Evolutionary conservation across 441 rosid species (phyloP), one percentile per base, ranked within the genome.

Genomic region (Raphanus hybrid): DNA sequence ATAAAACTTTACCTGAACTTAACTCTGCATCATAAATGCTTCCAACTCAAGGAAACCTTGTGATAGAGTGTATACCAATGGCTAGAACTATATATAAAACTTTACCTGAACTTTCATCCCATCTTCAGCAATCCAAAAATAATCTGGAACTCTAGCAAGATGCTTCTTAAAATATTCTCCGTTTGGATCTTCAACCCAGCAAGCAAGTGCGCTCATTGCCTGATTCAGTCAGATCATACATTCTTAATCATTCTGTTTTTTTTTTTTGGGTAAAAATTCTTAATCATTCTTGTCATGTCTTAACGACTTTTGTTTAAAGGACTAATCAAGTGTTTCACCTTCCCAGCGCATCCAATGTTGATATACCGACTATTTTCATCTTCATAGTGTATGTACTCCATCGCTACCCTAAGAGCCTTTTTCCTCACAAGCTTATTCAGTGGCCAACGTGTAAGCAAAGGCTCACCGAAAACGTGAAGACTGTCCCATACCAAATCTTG

Each of bases 131-230:
- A 76, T 14, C 80, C 80, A 76, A 5, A 76, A 1, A 43, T 63
- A 76, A 64, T 76, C 80, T 0, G 71, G 67, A 0, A 71, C 3
- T n/a, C 80, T 71, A 34, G 80, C 80, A 0, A 77, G 75, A 78
- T 87, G 90, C 52, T 78, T 82, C 82, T 87, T 85, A 65, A 85
- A 84, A 34, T 55, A 63, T 50, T 84, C 82, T 2, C 89, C 85
- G 39, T 81, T 73, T 26, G 89, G 87, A 63, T 87, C 83, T 73
- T 85, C 89, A 10, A 39, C 79, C 89, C 89, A 87, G 39, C 86
- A 85, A 60, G 86, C 86, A 58, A 87, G 86, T 85, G 83, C 83
- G 15, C 69, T 63, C 50, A 82, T 54, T 7, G 71, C 73, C 78
- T 84, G 43, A n/a, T 62, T 62, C 20, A 62, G 66, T 62, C 14